These are phyloP conservation scores for Morella rubra DNA, from an alignment of 306 rosid genomes.

Conservation along the genomic window DNA sequence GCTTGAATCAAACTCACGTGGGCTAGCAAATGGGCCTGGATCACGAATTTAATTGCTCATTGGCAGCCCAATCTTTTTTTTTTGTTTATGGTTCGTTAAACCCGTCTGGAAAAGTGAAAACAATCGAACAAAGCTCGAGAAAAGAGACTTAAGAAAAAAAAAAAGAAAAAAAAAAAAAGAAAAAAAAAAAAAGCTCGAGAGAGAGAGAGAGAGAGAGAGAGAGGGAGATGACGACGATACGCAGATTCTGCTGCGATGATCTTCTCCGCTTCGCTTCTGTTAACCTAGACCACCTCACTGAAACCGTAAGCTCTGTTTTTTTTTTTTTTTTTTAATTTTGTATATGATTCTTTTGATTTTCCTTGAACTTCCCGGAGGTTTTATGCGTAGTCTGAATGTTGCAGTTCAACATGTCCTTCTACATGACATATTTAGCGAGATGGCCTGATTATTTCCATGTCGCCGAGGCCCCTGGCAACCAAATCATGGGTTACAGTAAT, in stretches of 20 bases:
- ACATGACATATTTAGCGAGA: constrained; percentile 94
- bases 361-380: neutral
- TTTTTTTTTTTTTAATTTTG: neutral
- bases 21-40: too few relatives aligned
- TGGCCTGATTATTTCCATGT: constrained; percentile 98
- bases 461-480: constrained; percentile 79
- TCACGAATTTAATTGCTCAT: too few relatives aligned
- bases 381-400: neutral
- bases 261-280: constrained; percentile 86
- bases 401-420: constrained; percentile 97
- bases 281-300: constrained; percentile 95
- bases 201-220: neutral
- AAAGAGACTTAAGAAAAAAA: neutral
- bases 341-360: neutral
- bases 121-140: too few relatives aligned
- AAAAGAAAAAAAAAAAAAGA: neutral
- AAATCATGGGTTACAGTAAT: constrained; percentile 96
- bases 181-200: neutral
- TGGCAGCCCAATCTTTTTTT: neutral
- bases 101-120: too few relatives aligned
- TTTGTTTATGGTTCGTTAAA: too few relatives aligned
- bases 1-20: too few relatives aligned
- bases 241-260: constrained; percentile 95
- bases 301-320: constrained; percentile 55
- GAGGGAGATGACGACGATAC: constrained; percentile 75